phyloP scores from a whole-genome alignment of 441 rosid genomes.

The Corymbia citriodora region DNA sequence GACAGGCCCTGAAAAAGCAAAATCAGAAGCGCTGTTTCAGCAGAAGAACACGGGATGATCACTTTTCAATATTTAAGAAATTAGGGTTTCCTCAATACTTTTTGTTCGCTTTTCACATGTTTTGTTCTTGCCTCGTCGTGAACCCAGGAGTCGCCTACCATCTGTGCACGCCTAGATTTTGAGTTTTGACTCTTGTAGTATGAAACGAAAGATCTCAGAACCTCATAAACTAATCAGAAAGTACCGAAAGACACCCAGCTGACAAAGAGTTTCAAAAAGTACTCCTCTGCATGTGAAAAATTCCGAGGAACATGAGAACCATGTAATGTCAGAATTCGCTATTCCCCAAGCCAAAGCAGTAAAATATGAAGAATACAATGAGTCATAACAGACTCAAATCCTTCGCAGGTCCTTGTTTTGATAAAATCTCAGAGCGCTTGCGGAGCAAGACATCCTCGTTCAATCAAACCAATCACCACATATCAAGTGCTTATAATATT shows the following conservation, averaged over 20 bases:
- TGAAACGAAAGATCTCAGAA: conserved; percentile 8
- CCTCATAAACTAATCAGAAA: neutral
- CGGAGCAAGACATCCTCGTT: neutral
- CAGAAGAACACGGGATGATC: conserved; percentile 37
- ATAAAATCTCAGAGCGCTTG: neutral
- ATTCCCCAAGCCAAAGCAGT: neutral
- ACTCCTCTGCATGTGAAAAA: conserved; percentile 1
- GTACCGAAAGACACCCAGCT: neutral
- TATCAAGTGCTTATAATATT: neutral
- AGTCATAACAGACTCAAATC: neutral
- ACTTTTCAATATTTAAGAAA: conserved; percentile 19
- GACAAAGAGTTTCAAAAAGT: neutral
- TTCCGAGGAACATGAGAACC: neutral
- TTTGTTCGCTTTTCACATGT: neutral
- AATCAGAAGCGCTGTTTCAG: conserved; percentile 39
- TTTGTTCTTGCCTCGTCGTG: neutral
- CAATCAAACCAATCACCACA: neutral
- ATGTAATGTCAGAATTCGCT: neutral
- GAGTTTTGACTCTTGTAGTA: neutral
- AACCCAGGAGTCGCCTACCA: neutral
- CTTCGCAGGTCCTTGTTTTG: neutral
- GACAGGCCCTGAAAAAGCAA: neutral
- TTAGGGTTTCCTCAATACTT: conserved; percentile 7
- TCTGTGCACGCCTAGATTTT: neutral
- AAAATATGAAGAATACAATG: neutral